phyloP scores from a whole-genome alignment of 2,329 filamentous ascomycete species.

The Pseudogymnoascus sp. region DNA sequence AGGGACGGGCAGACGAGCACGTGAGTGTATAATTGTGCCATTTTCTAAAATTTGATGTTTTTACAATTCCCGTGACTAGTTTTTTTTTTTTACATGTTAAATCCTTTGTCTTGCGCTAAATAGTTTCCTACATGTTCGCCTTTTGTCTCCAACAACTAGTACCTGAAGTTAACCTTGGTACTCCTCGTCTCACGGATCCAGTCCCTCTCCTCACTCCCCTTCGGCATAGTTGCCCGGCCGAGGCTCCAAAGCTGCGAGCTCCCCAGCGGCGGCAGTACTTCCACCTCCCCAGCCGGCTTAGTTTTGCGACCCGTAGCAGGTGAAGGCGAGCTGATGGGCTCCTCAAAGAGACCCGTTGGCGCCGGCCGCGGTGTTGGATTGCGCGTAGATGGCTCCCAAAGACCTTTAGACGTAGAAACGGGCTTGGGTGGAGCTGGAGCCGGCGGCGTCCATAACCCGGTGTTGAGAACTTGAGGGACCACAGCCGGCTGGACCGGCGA shows the following conservation, averaged over 20 bases:
- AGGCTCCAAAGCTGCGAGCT: background rate
- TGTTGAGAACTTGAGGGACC: background rate
- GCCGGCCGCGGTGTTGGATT: background rate
- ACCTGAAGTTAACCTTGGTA: background rate
- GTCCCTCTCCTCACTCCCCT: background rate
- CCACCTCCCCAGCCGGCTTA: background rate
- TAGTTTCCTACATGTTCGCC: background rate
- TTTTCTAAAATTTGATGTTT: background rate
- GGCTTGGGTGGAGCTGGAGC: background rate
- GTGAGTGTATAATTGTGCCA: background rate
- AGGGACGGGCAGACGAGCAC: background rate
- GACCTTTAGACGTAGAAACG: background rate
- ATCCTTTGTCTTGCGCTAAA: background rate
- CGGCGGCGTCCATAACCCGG: constrained; percentile 1
- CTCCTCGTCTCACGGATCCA: background rate
- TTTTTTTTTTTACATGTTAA: background rate
- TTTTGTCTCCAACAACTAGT: background rate
- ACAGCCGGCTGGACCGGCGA: background rate
- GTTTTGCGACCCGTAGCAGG: background rate
- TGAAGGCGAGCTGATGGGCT: background rate
- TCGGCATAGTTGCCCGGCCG: background rate
- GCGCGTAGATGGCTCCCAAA: background rate
- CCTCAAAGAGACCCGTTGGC: background rate
- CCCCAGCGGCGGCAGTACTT: background rate
- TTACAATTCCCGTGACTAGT: background rate